These are phyloP conservation scores for Candida awuae DNA, from an alignment of 805 yeast species.

Conservation along the genomic window DNA sequence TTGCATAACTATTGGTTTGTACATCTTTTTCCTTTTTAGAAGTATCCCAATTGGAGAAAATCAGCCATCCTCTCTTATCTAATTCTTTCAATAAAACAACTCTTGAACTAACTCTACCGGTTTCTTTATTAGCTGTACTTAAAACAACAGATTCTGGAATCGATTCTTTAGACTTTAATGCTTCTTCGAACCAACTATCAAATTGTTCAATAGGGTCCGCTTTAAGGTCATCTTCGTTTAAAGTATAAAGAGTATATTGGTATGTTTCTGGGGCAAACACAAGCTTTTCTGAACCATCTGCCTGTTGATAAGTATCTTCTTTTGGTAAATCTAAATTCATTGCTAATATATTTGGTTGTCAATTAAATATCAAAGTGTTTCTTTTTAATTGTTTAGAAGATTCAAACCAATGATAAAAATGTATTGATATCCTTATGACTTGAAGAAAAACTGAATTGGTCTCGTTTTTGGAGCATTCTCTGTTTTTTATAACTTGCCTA, in stretches of 20 bases:
- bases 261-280: slow-evolving; percentile 76
- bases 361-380: too few relatives aligned
- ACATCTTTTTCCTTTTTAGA: slow-evolving; percentile 76
- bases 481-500: too few relatives aligned
- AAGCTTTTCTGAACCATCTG: slow-evolving; percentile 20
- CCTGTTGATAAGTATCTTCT: slow-evolving; percentile 11
- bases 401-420: too few relatives aligned
- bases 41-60: slow-evolving; percentile 87
- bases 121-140: slow-evolving; percentile 82
- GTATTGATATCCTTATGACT: too few relatives aligned
- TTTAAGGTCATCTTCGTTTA: slow-evolving; percentile 46
- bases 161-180: slow-evolving; percentile 46
- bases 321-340: slow-evolving; percentile 20
- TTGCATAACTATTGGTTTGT: slow-evolving; percentile 65
- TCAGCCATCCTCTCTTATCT: slow-evolving; percentile 73
- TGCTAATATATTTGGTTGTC: neutral
- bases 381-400: too few relatives aligned
- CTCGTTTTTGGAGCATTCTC: too few relatives aligned
- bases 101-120: slow-evolving; percentile 84
- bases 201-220: slow-evolving; percentile 70
- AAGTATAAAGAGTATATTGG: slow-evolving; percentile 66
- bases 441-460: too few relatives aligned
- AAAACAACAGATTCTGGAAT: slow-evolving; percentile 81
- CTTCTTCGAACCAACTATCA: slow-evolving; percentile 77
- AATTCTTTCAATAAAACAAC: slow-evolving; percentile 83